Evolutionary conservation across 208 protist genomes (phyloP).

Genomic region (Trypanosoma congolense): DNA sequence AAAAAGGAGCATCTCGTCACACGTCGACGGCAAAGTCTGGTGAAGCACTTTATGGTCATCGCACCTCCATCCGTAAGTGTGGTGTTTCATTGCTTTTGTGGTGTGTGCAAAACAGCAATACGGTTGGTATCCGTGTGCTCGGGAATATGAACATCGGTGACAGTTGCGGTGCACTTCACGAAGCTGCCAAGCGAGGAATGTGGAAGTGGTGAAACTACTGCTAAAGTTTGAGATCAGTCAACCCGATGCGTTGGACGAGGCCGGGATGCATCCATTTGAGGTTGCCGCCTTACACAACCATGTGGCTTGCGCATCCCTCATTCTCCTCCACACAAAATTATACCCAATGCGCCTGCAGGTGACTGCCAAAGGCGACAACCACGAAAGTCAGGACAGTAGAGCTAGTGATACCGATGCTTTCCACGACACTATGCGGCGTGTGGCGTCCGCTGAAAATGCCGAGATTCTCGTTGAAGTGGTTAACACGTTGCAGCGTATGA

Average conservation of each 20-base stretch:
- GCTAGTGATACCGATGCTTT: slow-evolving; percentile 6
- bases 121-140: slow-evolving; percentile 65
- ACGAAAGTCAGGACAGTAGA: slow-evolving; percentile 33
- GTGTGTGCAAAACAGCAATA: slow-evolving; percentile 63
- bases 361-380: neutral
- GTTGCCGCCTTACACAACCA: slow-evolving; percentile 42
- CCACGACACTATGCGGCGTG: neutral
- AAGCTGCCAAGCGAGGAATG: slow-evolving; percentile 49
- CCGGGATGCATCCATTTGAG: slow-evolving; percentile 64
- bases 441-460: slow-evolving; percentile 27
- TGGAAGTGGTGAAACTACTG: slow-evolving; percentile 56
- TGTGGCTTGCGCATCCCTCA: slow-evolving; percentile 38
- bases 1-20: slow-evolving; percentile 1
- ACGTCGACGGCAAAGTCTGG: slow-evolving; percentile 16
- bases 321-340: slow-evolving; percentile 44
- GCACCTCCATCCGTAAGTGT: slow-evolving; percentile 5
- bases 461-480: slow-evolving; percentile 43
- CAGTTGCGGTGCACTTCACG: slow-evolving; percentile 53
- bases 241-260: slow-evolving; percentile 22
- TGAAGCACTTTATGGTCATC: slow-evolving; percentile 20
- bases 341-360: slow-evolving; percentile 1
- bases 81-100: slow-evolving; percentile 32
- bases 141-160: slow-evolving; percentile 74
- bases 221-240: slow-evolving; percentile 67
- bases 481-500: slow-evolving; percentile 26